Evolutionary conservation across 805 yeast genomes (phyloP), one percentile per base, ranked within the genome.

Genomic region (Schizosaccharomyces cryophilus): DNA sequence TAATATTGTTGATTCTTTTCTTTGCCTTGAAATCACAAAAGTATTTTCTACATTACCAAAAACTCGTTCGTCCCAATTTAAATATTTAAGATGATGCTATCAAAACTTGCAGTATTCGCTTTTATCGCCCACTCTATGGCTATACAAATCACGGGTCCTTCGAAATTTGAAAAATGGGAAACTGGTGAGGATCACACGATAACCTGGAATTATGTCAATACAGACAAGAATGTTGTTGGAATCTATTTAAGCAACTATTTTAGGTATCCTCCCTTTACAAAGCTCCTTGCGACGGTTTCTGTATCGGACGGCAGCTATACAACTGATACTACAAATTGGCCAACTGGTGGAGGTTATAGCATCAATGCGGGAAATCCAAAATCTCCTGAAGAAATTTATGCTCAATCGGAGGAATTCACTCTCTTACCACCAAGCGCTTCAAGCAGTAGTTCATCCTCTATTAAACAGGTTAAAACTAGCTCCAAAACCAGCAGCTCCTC

Each of bases 51-150:
- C 13, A 13, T 35, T 35, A 13, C 11, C 13, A 4, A 11, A 35
- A 4, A 11, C 13, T 35, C 40, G 40, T 35, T 35, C 3, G 40
- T 35, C 9, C 3, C 40, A 35, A 35, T 35, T n/a, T n/a, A n/a
- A n/a, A n/a, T n/a, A n/a, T n/a, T n/a, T 4, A 35, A 35, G 17
- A 35, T 35, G 40, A 9, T 35, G 3, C 40, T 35, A 35, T 11
- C 40, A 21, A 51, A 51, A 9, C 9, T 51, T n/a, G 21, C 29
- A 5, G 6, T 51, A 9, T 51, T 51, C 11, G 26, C 68, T 65
- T 54, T 71, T 67, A 0, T 71, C 19, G 56, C 56, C 26, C 9
- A 15, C 15, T 21, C 56, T 51, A 3, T 51, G 35, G 47, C 60
- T 56, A 24, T 56, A 6, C 26, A n/a, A 5, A 21, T 56, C 45